A percentile compares a stretch with the other conserved stretches of the same genome.
phyloP scores from a whole-genome alignment of 768 basidiomycete species.

The Pulveroboletus ravenelii region DNA sequence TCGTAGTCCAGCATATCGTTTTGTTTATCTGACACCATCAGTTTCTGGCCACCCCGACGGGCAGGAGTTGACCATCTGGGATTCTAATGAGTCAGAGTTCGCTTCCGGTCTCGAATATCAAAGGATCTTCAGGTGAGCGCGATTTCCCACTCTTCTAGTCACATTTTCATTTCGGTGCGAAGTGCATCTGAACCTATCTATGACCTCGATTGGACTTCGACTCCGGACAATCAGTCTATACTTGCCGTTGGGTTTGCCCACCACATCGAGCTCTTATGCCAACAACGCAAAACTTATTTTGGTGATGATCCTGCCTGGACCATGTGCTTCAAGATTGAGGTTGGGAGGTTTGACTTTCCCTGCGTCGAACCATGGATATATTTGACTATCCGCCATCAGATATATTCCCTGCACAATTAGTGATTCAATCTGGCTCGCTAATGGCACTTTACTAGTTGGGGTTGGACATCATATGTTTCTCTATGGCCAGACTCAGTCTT shows the following conservation, averaged over 20 bases:
- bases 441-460: constrained; percentile 77
- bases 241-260: constrained; percentile 83
- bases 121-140: constrained; percentile 51
- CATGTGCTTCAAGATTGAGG: constrained; percentile 62
- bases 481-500: constrained; percentile 48
- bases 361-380: not conserved
- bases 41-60: constrained; percentile 59
- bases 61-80: constrained; percentile 91
- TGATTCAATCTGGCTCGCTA: constrained; percentile 88
- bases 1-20: not conserved
- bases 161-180: not conserved
- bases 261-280: constrained; percentile 81
- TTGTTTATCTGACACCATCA: constrained; percentile 25
- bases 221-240: constrained; percentile 84
- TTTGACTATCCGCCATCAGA: constrained; percentile 33
- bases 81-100: constrained; percentile 92
- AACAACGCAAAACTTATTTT: constrained; percentile 90
- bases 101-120: constrained; percentile 82
- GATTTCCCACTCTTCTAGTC: not conserved
- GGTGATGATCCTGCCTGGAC: constrained; percentile 79
- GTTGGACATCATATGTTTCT: constrained; percentile 82
- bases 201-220: constrained; percentile 92
- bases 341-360: constrained; percentile 51
- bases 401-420: constrained; percentile 74
- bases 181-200: constrained; percentile 53